Base-by-base conservation (phyloP, 2,329 filamentous ascomycete species). In the Thermomyces lanuginosus region DNA sequence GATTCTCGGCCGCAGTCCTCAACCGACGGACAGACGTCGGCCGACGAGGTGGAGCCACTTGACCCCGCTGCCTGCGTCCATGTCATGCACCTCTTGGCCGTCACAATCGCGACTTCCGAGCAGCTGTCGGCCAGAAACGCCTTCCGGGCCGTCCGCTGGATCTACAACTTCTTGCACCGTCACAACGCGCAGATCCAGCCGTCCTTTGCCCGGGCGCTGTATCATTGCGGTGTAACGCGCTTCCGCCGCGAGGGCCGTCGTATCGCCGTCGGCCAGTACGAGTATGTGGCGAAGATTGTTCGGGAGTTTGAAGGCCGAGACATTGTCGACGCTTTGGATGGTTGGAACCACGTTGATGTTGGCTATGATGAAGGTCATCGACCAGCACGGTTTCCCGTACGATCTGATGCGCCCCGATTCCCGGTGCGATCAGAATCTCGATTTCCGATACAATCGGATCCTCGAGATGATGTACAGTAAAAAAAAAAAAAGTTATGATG, bases 171-270 rank as follows among this genome's bases (percentile, higher is more conserved):
- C 35, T 48, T 68, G 3, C 41, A 45, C 12, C 44, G 46, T 13
- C 49, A 59, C 22, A 36, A 49, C 24, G 59, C 55, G 6, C 56
- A 56, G 2, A 41, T 66, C 9, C 43, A 46, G 10, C 49, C 55
- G 1, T 35, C 49, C 3, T 44, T 69, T 31, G 55, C 53, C 5
- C 54, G 59, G 16, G 61, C 65, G 1, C 37, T 69, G 39, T 63
- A 64, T 30, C 51, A 58, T 36, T 57, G 60, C 12, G 64, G 60
- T 9, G 46, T 68, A 13, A 45, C 56, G 13, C 48, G 61, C 9
- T 55, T 49, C 19, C 48, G 60, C 9, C 43, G 51, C 11, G 46
- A 49, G 16, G 50, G 51, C 2, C 32, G 38, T 2, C 38, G 39
- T 13, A 42, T 64, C 1, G 38, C 49, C 8, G 39, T 36, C 1